A percentile compares a stretch with the other conserved stretches of the same genome.
These are phyloP conservation scores for Fusarium mundagurra DNA, from an alignment of 2,329 filamentous ascomycete species.

Conservation along the genomic window DNA sequence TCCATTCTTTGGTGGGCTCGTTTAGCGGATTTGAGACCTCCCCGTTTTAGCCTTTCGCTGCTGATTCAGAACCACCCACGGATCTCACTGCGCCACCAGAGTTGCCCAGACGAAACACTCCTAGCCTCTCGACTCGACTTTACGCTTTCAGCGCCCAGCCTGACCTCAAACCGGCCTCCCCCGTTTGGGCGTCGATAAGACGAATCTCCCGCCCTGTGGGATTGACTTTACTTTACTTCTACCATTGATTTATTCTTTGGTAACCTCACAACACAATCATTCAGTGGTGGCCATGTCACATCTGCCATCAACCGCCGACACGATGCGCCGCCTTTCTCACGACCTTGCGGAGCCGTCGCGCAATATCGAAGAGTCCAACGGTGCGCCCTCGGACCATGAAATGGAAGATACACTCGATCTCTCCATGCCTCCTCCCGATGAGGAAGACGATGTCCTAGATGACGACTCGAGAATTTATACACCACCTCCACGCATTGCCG, in stretches of 20 bases:
- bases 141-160: slow-evolving; percentile 18
- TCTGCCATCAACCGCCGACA: slow-evolving; percentile 38
- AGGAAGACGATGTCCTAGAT: slow-evolving; percentile 47
- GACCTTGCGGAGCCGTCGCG: slow-evolving; percentile 55
- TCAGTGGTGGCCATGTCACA: slow-evolving; percentile 23
- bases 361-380: slow-evolving; percentile 50
- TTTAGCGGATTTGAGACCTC: slow-evolving; percentile 22
- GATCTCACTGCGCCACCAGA: slow-evolving; percentile 36
- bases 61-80: slow-evolving; percentile 30
- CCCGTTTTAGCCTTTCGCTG: slow-evolving; percentile 15
- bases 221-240: slow-evolving; percentile 2
- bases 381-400: slow-evolving; percentile 44
- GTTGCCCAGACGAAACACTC: slow-evolving; percentile 14
- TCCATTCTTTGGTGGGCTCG: slow-evolving; percentile 17
- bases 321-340: slow-evolving; percentile 55
- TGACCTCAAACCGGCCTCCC: slow-evolving; percentile 1
- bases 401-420: slow-evolving; percentile 50
- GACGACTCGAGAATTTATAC: slow-evolving; percentile 57
- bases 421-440: slow-evolving; percentile 51
- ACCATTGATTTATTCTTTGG: neutral
- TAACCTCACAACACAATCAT: neutral
- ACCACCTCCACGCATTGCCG: slow-evolving; percentile 80
- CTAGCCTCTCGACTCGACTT: slow-evolving; percentile 4
- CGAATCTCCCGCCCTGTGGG: neutral
- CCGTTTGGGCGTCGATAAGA: slow-evolving; percentile 12